Percentiles rank a stretch among this genome's conserved stretches.
phyloP scores from a whole-genome alignment of 1,284 basidiomycete species.

The Puccinia triticina region DNA sequence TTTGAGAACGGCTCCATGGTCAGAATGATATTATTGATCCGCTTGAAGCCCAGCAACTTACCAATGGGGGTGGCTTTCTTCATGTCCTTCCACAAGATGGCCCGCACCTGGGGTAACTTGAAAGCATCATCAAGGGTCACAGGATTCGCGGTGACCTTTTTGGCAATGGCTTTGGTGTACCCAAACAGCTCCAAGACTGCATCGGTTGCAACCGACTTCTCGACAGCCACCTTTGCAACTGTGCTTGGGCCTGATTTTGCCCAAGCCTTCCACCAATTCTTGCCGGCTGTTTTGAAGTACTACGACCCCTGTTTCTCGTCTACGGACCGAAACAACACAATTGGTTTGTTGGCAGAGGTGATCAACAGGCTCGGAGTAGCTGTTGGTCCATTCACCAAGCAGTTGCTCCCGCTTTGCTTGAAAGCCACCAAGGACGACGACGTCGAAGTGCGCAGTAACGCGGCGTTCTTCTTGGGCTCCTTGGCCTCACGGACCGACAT shows the following conservation, averaged over 20 bases:
- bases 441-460: constrained; percentile 90
- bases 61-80: constrained; percentile 51
- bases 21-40: constrained; percentile 52
- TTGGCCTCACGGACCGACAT: constrained; percentile 83
- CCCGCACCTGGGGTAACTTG: no score
- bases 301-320: constrained; percentile 69
- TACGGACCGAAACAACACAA: constrained; percentile 88
- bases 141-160: no score
- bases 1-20: constrained; percentile 70
- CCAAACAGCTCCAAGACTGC: no score
- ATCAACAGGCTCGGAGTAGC: constrained; percentile 87
- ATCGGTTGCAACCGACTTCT: no score
- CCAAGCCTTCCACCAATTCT: constrained; percentile 79
- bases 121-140: no score
- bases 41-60: constrained; percentile 50
- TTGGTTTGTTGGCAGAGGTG: constrained; percentile 93
- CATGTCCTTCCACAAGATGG: constrained; percentile 51
- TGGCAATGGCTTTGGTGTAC: no score
- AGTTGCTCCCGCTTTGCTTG: constrained; percentile 78
- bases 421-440: constrained; percentile 81
- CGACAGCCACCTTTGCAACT: constrained; percentile 79
- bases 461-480: constrained; percentile 89
- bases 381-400: constrained; percentile 80
- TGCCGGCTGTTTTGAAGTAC: constrained; percentile 87
- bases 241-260: constrained; percentile 83